Evolutionary conservation across 1,284 basidiomycete species (phyloP).

Genomic region (Ceratobasidium sp.): DNA sequence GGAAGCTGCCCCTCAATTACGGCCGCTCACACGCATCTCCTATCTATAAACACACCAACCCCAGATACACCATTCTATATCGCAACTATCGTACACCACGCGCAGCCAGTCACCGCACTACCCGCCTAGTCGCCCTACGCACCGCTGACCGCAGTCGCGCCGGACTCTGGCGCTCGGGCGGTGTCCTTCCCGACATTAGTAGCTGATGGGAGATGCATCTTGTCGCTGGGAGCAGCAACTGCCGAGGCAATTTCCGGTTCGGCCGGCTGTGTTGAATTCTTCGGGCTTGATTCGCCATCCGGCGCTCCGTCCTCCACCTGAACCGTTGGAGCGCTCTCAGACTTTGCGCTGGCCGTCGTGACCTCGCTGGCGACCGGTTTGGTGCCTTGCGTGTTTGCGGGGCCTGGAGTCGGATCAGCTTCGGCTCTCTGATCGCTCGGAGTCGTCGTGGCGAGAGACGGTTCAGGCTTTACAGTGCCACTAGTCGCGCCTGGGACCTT

Average conservation of each 20-base stretch:
- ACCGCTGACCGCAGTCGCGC: slow-evolving; percentile 9
- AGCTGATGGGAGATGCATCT: slow-evolving; percentile 31
- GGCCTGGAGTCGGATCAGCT: slow-evolving; percentile 5
- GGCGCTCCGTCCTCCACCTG: slow-evolving; percentile 19
- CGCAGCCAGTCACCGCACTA: neutral
- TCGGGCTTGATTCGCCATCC: slow-evolving; percentile 7
- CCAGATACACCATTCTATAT: neutral
- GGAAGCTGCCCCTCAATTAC: slow-evolving; percentile 9
- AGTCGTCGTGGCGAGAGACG: slow-evolving; percentile 10
- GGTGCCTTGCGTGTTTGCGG: neutral
- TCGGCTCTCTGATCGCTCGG: slow-evolving; percentile 12
- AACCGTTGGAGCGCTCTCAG: slow-evolving; percentile 5
- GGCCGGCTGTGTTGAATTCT: slow-evolving; percentile 3
- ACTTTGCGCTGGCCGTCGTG: neutral
- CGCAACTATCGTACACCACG: neutral
- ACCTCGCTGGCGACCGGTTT: neutral
- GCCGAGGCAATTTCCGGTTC: slow-evolving; percentile 21
- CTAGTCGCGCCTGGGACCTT: slow-evolving; percentile 5
- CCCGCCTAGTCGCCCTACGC: neutral
- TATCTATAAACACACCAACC: neutral
- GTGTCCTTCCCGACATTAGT: slow-evolving; percentile 21
- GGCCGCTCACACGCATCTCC: slow-evolving; percentile 1
- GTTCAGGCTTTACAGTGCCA: slow-evolving; percentile 13
- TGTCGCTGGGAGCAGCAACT: slow-evolving; percentile 26
- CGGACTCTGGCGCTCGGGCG: neutral